Conservation (phyloP, 192 early-diverging fungal genomes). For the Backusella australiensis region DNA sequence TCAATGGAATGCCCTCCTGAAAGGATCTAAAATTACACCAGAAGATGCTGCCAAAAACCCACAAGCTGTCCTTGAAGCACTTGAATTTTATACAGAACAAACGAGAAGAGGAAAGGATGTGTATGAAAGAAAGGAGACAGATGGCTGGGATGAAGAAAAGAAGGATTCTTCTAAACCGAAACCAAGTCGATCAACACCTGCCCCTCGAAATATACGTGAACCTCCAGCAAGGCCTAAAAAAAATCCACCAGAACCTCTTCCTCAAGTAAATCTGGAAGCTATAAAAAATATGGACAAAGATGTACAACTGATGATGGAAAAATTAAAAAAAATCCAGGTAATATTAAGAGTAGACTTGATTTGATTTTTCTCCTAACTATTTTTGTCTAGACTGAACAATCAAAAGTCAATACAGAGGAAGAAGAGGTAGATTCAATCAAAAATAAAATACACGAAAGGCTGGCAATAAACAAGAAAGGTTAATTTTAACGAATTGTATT, state of each 20-base stretch:
- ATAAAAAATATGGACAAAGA: slow-evolving; percentile 13
- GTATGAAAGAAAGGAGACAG: slow-evolving; percentile 15
- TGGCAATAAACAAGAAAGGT: neutral
- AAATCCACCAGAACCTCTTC: neutral
- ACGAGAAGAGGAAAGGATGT: slow-evolving; percentile 37
- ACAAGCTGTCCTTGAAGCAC: slow-evolving; percentile 95
- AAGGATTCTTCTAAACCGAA: slow-evolving; percentile 8
- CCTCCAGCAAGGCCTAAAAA: neutral
- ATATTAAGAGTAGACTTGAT: neutral
- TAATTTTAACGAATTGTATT: neutral
- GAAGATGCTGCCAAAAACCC: slow-evolving; percentile 98
- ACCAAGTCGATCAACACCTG: slow-evolving; percentile 26
- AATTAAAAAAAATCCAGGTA: slow-evolving; percentile 15
- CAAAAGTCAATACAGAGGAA: neutral
- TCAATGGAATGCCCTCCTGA: slow-evolving; percentile 92
- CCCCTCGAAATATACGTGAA: slow-evolving; percentile 33
- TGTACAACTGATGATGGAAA: slow-evolving; percentile 20
- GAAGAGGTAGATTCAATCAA: neutral
- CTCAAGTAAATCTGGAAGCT: neutral
- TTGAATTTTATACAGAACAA: slow-evolving; percentile 98
- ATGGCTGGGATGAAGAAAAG: slow-evolving; percentile 7
- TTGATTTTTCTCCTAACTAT: neutral
- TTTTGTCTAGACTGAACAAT: neutral
- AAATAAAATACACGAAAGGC: neutral
- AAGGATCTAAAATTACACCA: slow-evolving; percentile 91